Evolutionary conservation across 495 filamentous ascomycete genomes (phyloP), one percentile per base, ranked within the genome.

Genomic region (Cryomyces minteri): DNA sequence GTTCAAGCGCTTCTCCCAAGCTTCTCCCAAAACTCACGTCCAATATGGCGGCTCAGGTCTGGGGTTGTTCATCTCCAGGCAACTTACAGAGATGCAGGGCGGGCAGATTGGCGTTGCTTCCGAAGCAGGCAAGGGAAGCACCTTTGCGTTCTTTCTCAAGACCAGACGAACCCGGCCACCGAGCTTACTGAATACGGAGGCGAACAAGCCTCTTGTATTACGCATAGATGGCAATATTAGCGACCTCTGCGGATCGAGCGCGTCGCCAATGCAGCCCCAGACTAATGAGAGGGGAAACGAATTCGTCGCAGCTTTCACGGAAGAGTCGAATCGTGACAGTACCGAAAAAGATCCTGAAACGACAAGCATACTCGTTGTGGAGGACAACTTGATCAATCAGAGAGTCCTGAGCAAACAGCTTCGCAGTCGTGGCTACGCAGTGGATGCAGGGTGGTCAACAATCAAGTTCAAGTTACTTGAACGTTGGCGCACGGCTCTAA

Each of bases 1-100:
- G 5, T 64, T 64, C 44, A 55, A 58, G 42, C 57, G 61, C 2
- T 52, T 54, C n/a, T 40, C 39, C 10, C 51, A 54, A 39, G 51
- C 51, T n/a, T 39, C 25, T 4, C 40, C 52, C 2, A 46, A 45
- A 29, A 55, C 52, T 2, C 48, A 55, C 39, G 36, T 49, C 5
- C 33, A 39, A 31, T 56, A 56, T 43, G 53, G 50, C 31, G 53
- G 53, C 12, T 43, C 30, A n/a, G 53, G 53, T 12, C 39, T 56
- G 14, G 53, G 53, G 5, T 34, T 56, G 1, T 56, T 43, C 43
- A 56, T 56, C 41, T 50, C 30, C 29, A 39, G 51, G 2, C 43
- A 53, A 43, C 48, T 56, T 10, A 44, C 45, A 5, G 51, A 53
- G 37, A 40, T 51, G 37, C 50, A 53, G 48, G 51, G 51, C n/a